Base-by-base conservation (phyloP, 1,139 yeast genomes). In the Entelexis sorbosivorans region DNA sequence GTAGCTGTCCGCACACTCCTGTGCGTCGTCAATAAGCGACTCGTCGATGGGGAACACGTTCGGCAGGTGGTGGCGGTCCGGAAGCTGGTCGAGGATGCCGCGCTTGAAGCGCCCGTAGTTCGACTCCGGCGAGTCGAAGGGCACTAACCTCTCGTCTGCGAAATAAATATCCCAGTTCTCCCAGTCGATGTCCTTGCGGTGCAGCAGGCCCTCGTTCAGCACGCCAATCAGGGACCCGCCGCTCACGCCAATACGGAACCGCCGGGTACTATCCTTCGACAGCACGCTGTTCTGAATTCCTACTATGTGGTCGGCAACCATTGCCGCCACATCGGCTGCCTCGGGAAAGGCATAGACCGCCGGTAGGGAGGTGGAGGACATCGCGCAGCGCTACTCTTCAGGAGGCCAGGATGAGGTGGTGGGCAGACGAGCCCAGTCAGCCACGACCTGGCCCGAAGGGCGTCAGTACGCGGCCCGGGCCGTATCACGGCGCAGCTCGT, bases 91-190 rank as follows among this genome's bases (percentile, higher is more conserved):
- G 58, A 91, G 80, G 43, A 91, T 75, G 59, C 84, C 81, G 50
- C 89, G 71, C 66, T 88, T 86, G 51, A 94, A 91, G 58, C 79
- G 79, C 22, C 97, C 97, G 63, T 82, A 91, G 67, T 91, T 91
- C 50, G 95, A 83, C 64, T 88, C 94, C 3, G 78, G 76, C 44
- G 85, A 80, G 51, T 77, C 82, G 62, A 88, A 85, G 47, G 96
- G 94, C 45, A 91, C 98, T 57, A 91, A 73, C 66, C 98, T 78
- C 71, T 91, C 98, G 68, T 91, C 98, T 20, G 96, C 96, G 71
- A 91, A 89, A 68, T 86, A 91, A 53, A 91, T 79, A 64, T 91
- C 96, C 98, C 98, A 91, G 64, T 81, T 83, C 52, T 79, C 82
- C 97, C 97, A 91, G 59, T 80, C 81, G 39, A 91, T 81, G 58